phyloP scores from a whole-genome alignment of 345 rosid species.

The Melaleuca quinquenervia region DNA sequence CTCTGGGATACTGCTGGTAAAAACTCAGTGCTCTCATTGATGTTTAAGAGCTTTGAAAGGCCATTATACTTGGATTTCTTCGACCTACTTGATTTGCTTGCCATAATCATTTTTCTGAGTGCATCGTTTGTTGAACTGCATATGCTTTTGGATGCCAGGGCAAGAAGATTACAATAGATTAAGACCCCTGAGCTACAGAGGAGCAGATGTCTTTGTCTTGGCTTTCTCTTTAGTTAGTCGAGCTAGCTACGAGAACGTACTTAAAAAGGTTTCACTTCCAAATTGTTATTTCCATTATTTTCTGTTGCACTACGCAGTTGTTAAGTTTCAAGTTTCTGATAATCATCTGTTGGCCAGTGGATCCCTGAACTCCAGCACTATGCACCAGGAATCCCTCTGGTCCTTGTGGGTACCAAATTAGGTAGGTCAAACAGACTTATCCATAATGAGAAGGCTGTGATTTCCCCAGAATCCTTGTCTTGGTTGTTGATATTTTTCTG shows the following conservation, averaged over 20 bases:
- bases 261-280: conserved; percentile 56
- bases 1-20: conserved; percentile 99
- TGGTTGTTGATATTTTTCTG: neutral
- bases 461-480: neutral
- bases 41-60: neutral
- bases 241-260: conserved; percentile 89
- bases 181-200: conserved; percentile 98
- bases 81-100: neutral
- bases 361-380: conserved; percentile 92
- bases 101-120: neutral
- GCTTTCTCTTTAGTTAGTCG: conserved; percentile 94
- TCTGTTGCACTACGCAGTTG: neutral
- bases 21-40: neutral
- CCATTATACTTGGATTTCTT: neutral
- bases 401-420: conserved; percentile 86
- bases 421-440: conserved; percentile 29
- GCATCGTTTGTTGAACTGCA: neutral
- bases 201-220: conserved; percentile 89
- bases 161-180: conserved; percentile 96
- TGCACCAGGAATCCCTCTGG: conserved; percentile 81
- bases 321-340: neutral
- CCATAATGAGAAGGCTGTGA: neutral
- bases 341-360: conserved; percentile 48
- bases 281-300: neutral
- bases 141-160: conserved; percentile 29